Conservation (phyloP, 2,329 filamentous ascomycete species). For the Tolypocladium paradoxum region DNA sequence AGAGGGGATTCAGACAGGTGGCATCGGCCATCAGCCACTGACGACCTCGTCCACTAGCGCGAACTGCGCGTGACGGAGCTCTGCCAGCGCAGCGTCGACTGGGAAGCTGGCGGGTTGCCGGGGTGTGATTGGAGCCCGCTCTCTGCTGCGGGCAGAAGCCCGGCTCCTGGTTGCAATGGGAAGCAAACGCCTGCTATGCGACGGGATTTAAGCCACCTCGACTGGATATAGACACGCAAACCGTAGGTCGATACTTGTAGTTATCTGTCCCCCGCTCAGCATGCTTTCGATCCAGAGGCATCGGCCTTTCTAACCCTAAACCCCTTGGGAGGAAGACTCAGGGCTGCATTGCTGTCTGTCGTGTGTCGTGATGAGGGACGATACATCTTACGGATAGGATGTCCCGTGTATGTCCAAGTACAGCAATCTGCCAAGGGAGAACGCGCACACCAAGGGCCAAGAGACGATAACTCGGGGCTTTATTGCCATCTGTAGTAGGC, state of each 20-base stretch:
- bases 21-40: background rate
- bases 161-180: background rate
- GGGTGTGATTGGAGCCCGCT: background rate
- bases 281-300: background rate
- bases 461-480: too few relatives aligned
- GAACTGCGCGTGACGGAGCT: background rate
- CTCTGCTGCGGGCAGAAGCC: too few relatives aligned
- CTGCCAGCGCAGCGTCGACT: background rate
- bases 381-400: too few relatives aligned
- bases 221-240: background rate
- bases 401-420: too few relatives aligned
- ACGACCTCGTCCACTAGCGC: background rate
- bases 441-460: too few relatives aligned
- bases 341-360: too few relatives aligned
- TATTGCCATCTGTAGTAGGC: too few relatives aligned
- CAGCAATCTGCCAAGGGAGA: too few relatives aligned
- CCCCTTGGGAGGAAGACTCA: too few relatives aligned
- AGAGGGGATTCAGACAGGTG: background rate
- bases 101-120: background rate
- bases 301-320: too few relatives aligned
- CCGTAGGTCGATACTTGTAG: background rate
- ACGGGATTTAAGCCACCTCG: background rate
- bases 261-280: background rate
- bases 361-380: too few relatives aligned
- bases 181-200: background rate